Base-by-base conservation (phyloP, 345 rosid species). In the Bruguiera sexangula region DNA sequence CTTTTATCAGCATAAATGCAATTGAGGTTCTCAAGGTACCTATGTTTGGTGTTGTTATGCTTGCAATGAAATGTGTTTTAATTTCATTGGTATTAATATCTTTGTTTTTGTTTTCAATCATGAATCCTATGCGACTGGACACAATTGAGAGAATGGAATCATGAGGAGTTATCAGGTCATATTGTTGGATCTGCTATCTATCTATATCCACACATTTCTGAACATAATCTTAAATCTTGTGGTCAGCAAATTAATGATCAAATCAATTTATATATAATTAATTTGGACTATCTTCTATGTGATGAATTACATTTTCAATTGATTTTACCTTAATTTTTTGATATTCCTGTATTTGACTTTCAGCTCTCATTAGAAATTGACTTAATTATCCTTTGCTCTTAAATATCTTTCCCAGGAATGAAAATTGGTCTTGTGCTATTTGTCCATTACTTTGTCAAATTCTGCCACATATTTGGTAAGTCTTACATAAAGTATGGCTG, bases 11-110 rank as follows among this genome's bases (percentile, higher is more conserved):
- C 74, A 86, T 90, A 18, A 97, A 93, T 37, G 81, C 83, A 50
- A 75, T 91, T 79, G 98, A 93, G 66, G 96, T 89, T 69, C 76
- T 93, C 74, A 96, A 93, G 98, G 98, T 93, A 87, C 76, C 71
- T 55, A 31, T 62, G 21, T 71, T 54, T 54, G 31, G 24, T 6
- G 6, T 32, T 32, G 36, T 32, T 32, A 32, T 32, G 36, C 36
- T 32, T 32, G 36, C 36, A 6, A 32, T 32, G 6, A 32, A 32
- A 4, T 32, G 36, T 32, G 6, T 32, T 46, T 30, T 29, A 30
- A 8, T 16, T 66, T 21, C 8, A 21, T 46, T 10, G 48, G 18
- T 24, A 3, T 15, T 3, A 6, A 4, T 20, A 22, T 29, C 27
- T 57, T 34, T 24, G 9, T 21, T 34, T 6, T 31, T 32, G 36